phyloP scores from a whole-genome alignment of 2,329 filamentous ascomycete genomes.

The Ceratocystis harringtonii region DNA sequence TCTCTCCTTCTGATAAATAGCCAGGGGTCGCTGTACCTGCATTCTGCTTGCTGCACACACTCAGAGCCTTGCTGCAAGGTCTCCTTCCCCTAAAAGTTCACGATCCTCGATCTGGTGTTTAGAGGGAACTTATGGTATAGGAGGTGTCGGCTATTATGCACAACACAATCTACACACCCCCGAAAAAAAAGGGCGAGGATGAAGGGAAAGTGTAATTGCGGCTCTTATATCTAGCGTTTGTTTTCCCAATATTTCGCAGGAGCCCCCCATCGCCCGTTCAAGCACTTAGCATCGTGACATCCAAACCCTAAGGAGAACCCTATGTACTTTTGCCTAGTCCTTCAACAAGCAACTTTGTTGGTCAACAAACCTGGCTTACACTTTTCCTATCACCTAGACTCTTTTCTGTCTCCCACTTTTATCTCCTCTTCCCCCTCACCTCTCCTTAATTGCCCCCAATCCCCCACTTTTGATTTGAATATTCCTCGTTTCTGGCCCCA shows the following conservation, averaged over 20 bases:
- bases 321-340: not conserved
- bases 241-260: not conserved
- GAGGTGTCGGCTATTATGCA: not conserved
- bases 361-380: not conserved
- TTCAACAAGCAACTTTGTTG: not conserved
- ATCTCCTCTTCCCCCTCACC: not conserved
- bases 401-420: not conserved
- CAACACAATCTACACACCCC: no score
- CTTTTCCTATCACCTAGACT: not conserved
- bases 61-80: not conserved
- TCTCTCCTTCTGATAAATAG: not conserved
- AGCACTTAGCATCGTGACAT: no score
- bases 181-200: no score
- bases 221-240: not conserved
- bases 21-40: not conserved
- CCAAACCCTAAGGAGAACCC: not conserved
- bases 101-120: conserved; percentile 2
- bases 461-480: conserved; percentile 4
- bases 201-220: no score
- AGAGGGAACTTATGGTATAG: not conserved
- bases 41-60: not conserved
- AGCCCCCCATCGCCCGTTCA: no score
- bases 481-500: not conserved
- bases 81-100: not conserved
- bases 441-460: not conserved